Evolutionary conservation across 768 basidiomycete species (phyloP), one percentile per base, ranked within the genome.

Genomic region (Agaricus blazei): DNA sequence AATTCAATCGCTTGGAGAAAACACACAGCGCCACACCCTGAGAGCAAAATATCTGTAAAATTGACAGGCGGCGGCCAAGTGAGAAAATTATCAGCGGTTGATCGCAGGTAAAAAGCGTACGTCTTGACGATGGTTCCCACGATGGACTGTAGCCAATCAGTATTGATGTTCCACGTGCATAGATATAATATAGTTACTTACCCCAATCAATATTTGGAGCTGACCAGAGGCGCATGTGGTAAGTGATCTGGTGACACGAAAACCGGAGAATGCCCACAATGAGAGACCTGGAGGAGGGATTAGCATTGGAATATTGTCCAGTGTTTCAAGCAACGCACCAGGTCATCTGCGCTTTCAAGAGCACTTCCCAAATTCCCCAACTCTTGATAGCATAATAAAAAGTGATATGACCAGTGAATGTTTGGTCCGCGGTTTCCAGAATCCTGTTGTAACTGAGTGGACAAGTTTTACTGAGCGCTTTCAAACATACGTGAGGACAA

Each of bases 21-120:
- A 63, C 75, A 61, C 63, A 86, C 85, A 87, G 68, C 84, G 67
- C 80, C 82, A 87, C 23, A 87, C 85, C 27, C 84, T 76, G 50
- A 84, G 64, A 0, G 74, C 77, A 54, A 85, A 86, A 48, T 75
- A 75, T 31, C 83, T 85, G 51, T 26, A 19, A 24, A 29, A 43
- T 19, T 19, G 31, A 6, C 41, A 31, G 31, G 31, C 26, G 5
- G 34, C 5, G 2, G 34, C 34, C 34, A 44, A 45, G 14, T 49
- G n/a, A 56, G 19, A 43, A 44, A 48, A 44, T 38, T 56, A 11
- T 45, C 15, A 34, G 45, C 23, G 41, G 41, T 27, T 26, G 34
- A 15, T 38, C 51, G 26, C 28, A 50, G 29, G 23, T 27, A 9
- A 41, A 28, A 11, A 3, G 64, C 72, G 34, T 52, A 75, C 74